A percentile compares a stretch with the other conserved stretches of the same genome.
These are phyloP conservation scores for Quillaja saponaria DNA, from an alignment of 306 rosid genomes.

Conservation along the genomic window DNA sequence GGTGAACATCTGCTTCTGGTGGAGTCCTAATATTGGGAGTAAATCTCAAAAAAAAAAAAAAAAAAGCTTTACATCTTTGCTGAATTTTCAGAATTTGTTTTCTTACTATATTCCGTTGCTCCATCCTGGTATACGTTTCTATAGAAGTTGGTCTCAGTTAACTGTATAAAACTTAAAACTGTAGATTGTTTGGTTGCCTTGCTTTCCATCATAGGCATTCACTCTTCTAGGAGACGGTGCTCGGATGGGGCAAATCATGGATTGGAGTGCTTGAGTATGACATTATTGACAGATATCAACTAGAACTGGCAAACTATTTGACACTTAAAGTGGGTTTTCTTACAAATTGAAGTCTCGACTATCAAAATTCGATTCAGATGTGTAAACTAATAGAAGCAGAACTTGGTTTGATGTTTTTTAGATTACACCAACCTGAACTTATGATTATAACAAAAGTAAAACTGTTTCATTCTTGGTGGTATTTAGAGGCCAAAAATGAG, in stretches of 20 bases:
- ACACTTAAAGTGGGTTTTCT: constrained; percentile 10
- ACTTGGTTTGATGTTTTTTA: constrained; percentile 16
- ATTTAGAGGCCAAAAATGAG: constrained; percentile 21
- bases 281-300: constrained; percentile 19
- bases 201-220: constrained; percentile 13
- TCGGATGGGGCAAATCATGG: constrained; percentile 10
- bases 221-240: constrained; percentile 12
- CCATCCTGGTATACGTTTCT: constrained; percentile 1
- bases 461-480: constrained; percentile 24
- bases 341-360: constrained; percentile 8
- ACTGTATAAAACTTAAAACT: no score
- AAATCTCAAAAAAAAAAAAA: neutral
- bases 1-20: neutral
- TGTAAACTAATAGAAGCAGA: neutral
- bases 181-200: constrained; percentile 17
- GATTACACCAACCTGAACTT: constrained; percentile 15
- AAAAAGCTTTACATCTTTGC: neutral
- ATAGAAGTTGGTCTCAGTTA: neutral
- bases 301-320: neutral
- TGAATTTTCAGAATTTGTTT: constrained; percentile 1
- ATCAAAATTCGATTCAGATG: neutral
- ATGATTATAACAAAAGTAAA: constrained; percentile 22
- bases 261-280: constrained; percentile 8
- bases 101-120: constrained; percentile 15
- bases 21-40: neutral